These are phyloP conservation scores for Geosmithia morbida DNA, from an alignment of 2,329 filamentous ascomycete species.

Conservation along the genomic window DNA sequence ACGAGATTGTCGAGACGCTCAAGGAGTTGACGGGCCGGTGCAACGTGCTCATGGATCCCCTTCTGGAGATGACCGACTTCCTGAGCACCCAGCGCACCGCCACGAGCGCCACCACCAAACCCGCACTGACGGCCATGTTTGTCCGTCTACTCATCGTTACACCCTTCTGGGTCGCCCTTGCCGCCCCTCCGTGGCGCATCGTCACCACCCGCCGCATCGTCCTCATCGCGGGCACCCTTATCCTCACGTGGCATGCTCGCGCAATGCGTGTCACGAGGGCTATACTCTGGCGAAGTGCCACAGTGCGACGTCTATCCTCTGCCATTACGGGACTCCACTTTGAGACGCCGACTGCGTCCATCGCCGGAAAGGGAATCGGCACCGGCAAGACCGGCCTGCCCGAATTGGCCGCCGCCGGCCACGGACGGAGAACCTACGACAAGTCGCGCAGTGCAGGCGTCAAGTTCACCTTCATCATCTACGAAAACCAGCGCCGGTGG, in stretches of 20 bases:
- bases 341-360: slow-evolving; percentile 27
- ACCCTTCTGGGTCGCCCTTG: slow-evolving; percentile 74
- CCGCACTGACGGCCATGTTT: slow-evolving; percentile 79
- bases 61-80: slow-evolving; percentile 83
- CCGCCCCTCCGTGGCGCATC: slow-evolving; percentile 67
- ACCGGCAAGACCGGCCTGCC: slow-evolving; percentile 6
- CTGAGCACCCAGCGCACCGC: slow-evolving; percentile 81
- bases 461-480: slow-evolving; percentile 91
- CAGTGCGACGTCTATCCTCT: slow-evolving; percentile 53
- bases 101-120: slow-evolving; percentile 79
- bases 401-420: slow-evolving; percentile 12
- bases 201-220: slow-evolving; percentile 77
- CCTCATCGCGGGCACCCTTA: slow-evolving; percentile 72
- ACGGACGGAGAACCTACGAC: slow-evolving; percentile 9
- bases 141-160: slow-evolving; percentile 79
- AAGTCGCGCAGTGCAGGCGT: slow-evolving; percentile 58
- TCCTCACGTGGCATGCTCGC: slow-evolving; percentile 83
- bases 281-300: slow-evolving; percentile 78
- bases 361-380: slow-evolving; percentile 4
- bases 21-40: slow-evolving; percentile 83
- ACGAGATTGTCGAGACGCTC: slow-evolving; percentile 92
- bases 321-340: slow-evolving; percentile 73
- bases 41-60: slow-evolving; percentile 80
- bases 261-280: slow-evolving; percentile 74
- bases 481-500: slow-evolving; percentile 94